phyloP scores from a whole-genome alignment of 768 basidiomycete species.

The Collybia sp. region DNA sequence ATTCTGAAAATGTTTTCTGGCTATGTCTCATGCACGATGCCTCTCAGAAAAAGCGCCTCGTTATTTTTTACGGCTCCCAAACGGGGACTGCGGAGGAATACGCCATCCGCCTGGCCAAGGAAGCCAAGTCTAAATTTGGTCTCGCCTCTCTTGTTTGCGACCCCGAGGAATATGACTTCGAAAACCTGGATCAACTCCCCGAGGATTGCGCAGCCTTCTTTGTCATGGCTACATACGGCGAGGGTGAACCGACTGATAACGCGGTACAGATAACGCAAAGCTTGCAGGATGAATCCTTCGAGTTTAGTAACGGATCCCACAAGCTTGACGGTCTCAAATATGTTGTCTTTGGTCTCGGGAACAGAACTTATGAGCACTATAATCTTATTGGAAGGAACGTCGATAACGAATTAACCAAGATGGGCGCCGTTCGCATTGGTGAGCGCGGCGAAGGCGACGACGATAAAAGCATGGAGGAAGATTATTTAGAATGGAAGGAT shows the following conservation, averaged over 20 bases:
- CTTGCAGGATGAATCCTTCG: conserved; percentile 80
- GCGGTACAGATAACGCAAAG: conserved; percentile 94
- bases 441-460: conserved; percentile 95
- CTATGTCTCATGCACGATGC: conserved; percentile 1
- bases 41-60: conserved; percentile 87
- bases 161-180: conserved; percentile 98
- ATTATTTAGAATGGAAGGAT: conserved; percentile 99
- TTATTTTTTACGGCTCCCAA: conserved; percentile 98
- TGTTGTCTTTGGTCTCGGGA: conserved; percentile 91
- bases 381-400: conserved; percentile 83
- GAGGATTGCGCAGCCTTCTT: conserved; percentile 89
- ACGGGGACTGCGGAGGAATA: conserved; percentile 99
- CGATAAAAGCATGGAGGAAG: conserved; percentile 99
- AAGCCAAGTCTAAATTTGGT: conserved; percentile 95
- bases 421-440: conserved; percentile 84
- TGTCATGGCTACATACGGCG: conserved; percentile 97
- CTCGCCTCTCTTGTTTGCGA: conserved; percentile 95
- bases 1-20: neutral
- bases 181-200: conserved; percentile 88
- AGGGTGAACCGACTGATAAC: conserved; percentile 98
- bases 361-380: conserved; percentile 95
- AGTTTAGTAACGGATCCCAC: conserved; percentile 78
- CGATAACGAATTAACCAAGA: conserved; percentile 66
- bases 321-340: conserved; percentile 85
- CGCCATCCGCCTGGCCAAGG: conserved; percentile 95